Percentiles rank a stretch among this genome's conserved stretches.
These are phyloP conservation scores for Gloeostereum incarnatum DNA, from an alignment of 768 basidiomycete species.

Conservation along the genomic window DNA sequence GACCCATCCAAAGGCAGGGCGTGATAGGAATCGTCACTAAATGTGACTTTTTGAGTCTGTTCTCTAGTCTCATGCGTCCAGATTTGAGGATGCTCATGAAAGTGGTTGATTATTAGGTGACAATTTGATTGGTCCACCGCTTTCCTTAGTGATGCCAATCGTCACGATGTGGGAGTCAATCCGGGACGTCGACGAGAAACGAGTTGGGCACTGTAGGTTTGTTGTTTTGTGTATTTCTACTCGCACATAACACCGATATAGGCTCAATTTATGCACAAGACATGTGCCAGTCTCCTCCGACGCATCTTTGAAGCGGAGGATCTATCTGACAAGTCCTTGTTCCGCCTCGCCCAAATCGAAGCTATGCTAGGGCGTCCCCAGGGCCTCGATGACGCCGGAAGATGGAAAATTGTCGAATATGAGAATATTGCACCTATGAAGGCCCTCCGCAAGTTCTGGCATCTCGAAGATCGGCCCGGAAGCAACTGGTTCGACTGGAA, in stretches of 20 bases:
- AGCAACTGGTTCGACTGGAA: constrained; percentile 14
- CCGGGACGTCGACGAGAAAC: no score
- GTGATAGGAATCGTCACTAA: background rate
- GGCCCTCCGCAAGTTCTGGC: constrained; percentile 14
- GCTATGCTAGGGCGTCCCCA: constrained; percentile 14
- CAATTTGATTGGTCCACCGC: constrained; percentile 10
- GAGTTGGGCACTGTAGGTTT: constrained; percentile 8
- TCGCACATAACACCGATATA: background rate
- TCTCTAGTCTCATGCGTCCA: no score
- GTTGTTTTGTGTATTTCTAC: background rate
- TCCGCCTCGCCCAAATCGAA: constrained; percentile 11
- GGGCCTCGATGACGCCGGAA: constrained; percentile 9
- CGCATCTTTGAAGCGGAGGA: constrained; percentile 9
- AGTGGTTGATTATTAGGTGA: constrained; percentile 1
- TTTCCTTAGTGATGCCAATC: no score
- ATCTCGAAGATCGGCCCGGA: background rate
- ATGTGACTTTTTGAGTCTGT: constrained; percentile 3
- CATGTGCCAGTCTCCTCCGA: constrained; percentile 14
- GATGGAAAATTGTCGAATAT: constrained; percentile 12
- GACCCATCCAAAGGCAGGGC: background rate
- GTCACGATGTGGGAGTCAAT: no score
- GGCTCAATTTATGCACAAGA: constrained; percentile 11
- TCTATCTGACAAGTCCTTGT: constrained; percentile 1
- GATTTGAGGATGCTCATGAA: constrained; percentile 1
- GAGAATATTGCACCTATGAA: constrained; percentile 11